Evolutionary conservation across 768 basidiomycete species (phyloP).

Genomic region (Cytidiella melzeri): DNA sequence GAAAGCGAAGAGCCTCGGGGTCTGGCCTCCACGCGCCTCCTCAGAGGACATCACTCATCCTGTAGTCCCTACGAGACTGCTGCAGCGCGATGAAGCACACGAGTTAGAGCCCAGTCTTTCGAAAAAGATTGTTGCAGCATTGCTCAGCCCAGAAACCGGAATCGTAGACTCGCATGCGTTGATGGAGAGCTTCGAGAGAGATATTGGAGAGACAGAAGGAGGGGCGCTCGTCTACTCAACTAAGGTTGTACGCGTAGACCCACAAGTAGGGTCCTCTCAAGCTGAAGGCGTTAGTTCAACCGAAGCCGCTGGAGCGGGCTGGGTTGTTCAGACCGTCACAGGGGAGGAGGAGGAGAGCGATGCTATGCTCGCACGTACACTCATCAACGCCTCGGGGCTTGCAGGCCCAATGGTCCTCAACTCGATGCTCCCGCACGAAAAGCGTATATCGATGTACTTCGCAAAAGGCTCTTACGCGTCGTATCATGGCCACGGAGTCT

Average conservation of each 20-base stretch:
- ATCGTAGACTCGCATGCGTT: constrained; percentile 84
- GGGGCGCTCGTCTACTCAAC: constrained; percentile 76
- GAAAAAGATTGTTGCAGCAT: constrained; percentile 55
- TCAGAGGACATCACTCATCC: constrained; percentile 20
- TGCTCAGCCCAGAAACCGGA: constrained; percentile 84
- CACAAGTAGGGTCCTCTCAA: constrained; percentile 25
- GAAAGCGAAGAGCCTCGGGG: constrained; percentile 50
- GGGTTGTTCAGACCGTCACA: constrained; percentile 82
- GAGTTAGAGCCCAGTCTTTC: constrained; percentile 83
- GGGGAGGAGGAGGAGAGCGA: constrained; percentile 43
- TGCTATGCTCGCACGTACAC: constrained; percentile 62
- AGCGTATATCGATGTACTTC: constrained; percentile 69
- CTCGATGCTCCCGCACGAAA: constrained; percentile 49
- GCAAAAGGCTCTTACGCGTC: constrained; percentile 84
- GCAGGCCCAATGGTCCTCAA: constrained; percentile 68
- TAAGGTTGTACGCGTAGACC: constrained; percentile 81
- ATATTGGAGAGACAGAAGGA: constrained; percentile 64
- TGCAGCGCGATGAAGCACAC: constrained; percentile 57
- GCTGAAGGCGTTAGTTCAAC: constrained; percentile 19
- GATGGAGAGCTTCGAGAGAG: constrained; percentile 78
- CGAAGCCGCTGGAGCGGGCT: constrained; percentile 48
- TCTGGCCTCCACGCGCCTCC: constrained; percentile 38
- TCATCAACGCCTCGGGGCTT: constrained; percentile 83
- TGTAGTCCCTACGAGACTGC: constrained; percentile 58
- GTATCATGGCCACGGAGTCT: constrained; percentile 76